Conservation (phyloP, 495 filamentous ascomycete genomes). For the Aspergillus ellipticus region DNA sequence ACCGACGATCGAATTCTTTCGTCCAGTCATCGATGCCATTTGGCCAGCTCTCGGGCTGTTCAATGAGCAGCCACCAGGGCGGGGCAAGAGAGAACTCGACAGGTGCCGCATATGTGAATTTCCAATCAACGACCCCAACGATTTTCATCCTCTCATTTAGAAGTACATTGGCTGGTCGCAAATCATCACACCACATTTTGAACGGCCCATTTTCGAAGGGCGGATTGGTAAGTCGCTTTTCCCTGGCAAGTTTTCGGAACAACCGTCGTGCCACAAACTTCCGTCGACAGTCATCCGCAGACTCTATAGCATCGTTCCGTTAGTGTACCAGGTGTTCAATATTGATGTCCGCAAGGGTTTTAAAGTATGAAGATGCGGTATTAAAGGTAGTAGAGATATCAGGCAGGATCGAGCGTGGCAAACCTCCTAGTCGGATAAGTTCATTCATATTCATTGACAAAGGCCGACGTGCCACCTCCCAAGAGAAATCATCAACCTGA, state of each 20-base stretch:
- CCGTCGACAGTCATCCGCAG: slow-evolving; percentile 38
- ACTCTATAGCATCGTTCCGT: slow-evolving; percentile 38
- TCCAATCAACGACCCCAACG: slow-evolving; percentile 14
- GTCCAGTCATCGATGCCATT: slow-evolving; percentile 22
- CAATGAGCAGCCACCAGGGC: slow-evolving; percentile 44
- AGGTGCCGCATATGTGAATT: slow-evolving; percentile 20
- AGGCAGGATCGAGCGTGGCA: slow-evolving; percentile 28
- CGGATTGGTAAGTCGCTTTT: slow-evolving; percentile 17
- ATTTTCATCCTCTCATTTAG: slow-evolving; percentile 13
- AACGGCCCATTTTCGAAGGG: slow-evolving; percentile 12
- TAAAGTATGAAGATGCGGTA: slow-evolving; percentile 31
- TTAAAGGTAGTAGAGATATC: slow-evolving; percentile 32
- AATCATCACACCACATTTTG: slow-evolving; percentile 25
- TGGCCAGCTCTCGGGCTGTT: slow-evolving; percentile 32
- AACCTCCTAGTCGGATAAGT: slow-evolving; percentile 21
- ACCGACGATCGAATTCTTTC: slow-evolving; percentile 13
- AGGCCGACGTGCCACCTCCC: slow-evolving; percentile 14
- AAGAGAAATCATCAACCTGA: slow-evolving; percentile 24
- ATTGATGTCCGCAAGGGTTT: slow-evolving; percentile 40
- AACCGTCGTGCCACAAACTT: slow-evolving; percentile 42
- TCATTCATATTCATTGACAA: slow-evolving; percentile 25
- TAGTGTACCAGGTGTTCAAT: slow-evolving; percentile 36
- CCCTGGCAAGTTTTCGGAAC: slow-evolving; percentile 30
- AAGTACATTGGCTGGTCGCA: slow-evolving; percentile 24
- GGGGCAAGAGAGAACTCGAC: slow-evolving; percentile 26